phyloP scores from a whole-genome alignment of 1,139 yeast species.

The Yamadazyma kanchanaburiensis region DNA sequence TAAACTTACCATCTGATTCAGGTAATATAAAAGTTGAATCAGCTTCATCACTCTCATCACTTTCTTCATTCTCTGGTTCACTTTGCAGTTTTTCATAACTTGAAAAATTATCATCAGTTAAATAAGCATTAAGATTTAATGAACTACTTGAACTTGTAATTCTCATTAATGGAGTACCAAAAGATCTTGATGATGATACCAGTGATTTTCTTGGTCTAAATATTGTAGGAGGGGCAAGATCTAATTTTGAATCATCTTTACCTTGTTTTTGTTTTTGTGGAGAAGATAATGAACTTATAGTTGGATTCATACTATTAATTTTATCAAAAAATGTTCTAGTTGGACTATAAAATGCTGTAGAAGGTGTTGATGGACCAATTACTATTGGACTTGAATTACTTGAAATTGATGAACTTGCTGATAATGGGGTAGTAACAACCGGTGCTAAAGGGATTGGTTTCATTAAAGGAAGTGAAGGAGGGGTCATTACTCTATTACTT shows the following conservation, averaged over 20 bases:
- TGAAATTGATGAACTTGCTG: constrained; percentile 10
- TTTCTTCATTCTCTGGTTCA: constrained; percentile 1
- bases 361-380: constrained; percentile 13
- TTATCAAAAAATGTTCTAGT: constrained; percentile 15
- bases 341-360: constrained; percentile 12
- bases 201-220: constrained; percentile 15
- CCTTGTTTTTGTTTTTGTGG: constrained; percentile 17
- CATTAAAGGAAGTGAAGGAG: constrained; percentile 8
- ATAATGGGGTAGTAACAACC: constrained; percentile 9
- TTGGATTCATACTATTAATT: constrained; percentile 12
- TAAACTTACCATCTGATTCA: constrained; percentile 2
- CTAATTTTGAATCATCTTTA: constrained; percentile 13
- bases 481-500: constrained; percentile 6
- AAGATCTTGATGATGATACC: constrained; percentile 1
- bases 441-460: constrained; percentile 7
- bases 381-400: constrained; percentile 5
- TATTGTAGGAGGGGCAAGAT: constrained; percentile 39
- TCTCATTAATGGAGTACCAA: constrained; percentile 21
- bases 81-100: constrained; percentile 3
- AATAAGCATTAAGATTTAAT: constrained; percentile 42
- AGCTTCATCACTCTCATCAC: constrained; percentile 11
- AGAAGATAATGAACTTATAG: constrained; percentile 33
- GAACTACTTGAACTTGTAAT: constrained; percentile 44
- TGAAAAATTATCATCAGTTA: constrained; percentile 26
- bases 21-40: constrained; percentile 15